phyloP scores from a whole-genome alignment of 2,329 filamentous ascomycete species.

The Hypoxylon sp. region DNA sequence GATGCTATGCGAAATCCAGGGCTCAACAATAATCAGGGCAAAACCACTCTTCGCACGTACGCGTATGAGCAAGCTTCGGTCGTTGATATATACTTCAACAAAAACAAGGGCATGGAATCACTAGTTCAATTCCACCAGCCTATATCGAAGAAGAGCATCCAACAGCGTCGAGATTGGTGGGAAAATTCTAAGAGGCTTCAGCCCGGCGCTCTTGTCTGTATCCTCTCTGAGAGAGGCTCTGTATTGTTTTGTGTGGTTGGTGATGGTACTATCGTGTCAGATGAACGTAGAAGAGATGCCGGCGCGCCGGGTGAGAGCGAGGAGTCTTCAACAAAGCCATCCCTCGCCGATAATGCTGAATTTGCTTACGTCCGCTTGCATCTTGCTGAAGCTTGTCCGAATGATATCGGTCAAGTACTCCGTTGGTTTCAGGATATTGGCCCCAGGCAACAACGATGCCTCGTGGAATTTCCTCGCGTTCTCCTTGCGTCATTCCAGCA shows the following conservation, averaged over 20 bases:
- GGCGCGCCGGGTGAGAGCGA: slow-evolving; percentile 1
- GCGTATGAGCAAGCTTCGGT: slow-evolving; percentile 54
- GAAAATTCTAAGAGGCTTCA: slow-evolving; percentile 63
- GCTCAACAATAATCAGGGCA: slow-evolving; percentile 42
- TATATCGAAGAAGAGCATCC: slow-evolving; percentile 38
- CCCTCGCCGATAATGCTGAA: slow-evolving; percentile 53
- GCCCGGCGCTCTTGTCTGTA: slow-evolving; percentile 65
- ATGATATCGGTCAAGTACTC: slow-evolving; percentile 49
- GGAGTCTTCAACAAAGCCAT: slow-evolving; percentile 23
- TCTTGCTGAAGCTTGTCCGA: slow-evolving; percentile 46
- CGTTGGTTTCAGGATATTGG: slow-evolving; percentile 52
- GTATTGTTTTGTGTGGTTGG: slow-evolving; percentile 61
- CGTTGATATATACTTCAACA: slow-evolving; percentile 25
- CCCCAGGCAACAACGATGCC: slow-evolving; percentile 42
- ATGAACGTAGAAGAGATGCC: slow-evolving; percentile 32
- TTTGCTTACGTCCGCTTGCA: slow-evolving; percentile 55
- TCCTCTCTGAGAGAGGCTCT: slow-evolving; percentile 59
- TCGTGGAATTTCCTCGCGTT: slow-evolving; percentile 75
- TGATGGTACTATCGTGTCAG: slow-evolving; percentile 47
- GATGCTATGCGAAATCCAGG: slow-evolving; percentile 51
- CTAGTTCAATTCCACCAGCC: slow-evolving; percentile 64
- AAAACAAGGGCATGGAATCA: slow-evolving; percentile 60
- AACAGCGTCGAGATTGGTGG: slow-evolving; percentile 66
- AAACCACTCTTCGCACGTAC: slow-evolving; percentile 53
- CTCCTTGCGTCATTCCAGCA: slow-evolving; percentile 71